Conservation (phyloP, 2,329 filamentous ascomycete genomes). For the Epichloe brachyelytri region DNA sequence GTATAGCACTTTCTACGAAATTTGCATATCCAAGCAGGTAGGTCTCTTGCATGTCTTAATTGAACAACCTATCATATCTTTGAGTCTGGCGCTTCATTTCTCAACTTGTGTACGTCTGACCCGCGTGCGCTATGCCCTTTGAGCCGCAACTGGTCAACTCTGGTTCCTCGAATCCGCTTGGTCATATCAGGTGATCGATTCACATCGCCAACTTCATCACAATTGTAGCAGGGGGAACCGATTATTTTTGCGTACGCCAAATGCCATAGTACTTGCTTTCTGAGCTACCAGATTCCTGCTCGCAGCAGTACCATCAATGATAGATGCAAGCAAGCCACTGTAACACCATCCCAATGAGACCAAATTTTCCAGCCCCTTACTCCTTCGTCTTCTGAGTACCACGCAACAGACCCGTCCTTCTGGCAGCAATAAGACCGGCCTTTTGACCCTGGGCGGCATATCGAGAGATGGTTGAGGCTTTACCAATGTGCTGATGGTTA, state of each 20-base stretch:
- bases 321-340: constrained; percentile 48
- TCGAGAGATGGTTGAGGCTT: constrained; percentile 97
- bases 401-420: constrained; percentile 98
- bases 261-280: constrained; percentile 36
- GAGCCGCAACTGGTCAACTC: neutral
- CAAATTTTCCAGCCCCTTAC: constrained; percentile 45
- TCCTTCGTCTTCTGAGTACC: constrained; percentile 99
- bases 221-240: constrained; percentile 40
- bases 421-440: constrained; percentile 99
- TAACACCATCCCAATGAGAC: constrained; percentile 54
- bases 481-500: constrained; percentile 99
- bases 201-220: constrained; percentile 8
- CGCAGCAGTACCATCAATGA: constrained; percentile 33
- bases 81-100: no score
- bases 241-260: constrained; percentile 40
- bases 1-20: no score
- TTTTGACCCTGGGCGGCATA: constrained; percentile 98
- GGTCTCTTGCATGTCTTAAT: no score
- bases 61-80: no score
- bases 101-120: no score
- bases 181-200: neutral
- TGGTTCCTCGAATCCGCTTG: neutral
- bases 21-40: no score
- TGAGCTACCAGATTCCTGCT: constrained; percentile 35
- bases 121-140: neutral